Base-by-base conservation (phyloP, 371 early-diverging fungal species). In the Apophysomyces ossiformis region DNA sequence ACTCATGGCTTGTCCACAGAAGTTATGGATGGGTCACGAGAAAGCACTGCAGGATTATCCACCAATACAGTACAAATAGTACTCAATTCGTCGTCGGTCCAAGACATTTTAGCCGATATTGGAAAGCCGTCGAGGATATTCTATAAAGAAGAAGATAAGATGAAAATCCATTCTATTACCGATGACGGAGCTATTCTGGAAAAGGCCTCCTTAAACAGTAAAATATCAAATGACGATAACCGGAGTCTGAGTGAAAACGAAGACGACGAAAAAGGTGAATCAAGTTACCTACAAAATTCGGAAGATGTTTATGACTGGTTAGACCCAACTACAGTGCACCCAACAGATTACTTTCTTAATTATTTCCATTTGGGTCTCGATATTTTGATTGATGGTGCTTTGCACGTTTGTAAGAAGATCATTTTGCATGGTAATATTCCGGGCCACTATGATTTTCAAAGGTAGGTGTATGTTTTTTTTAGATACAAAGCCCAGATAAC, bases 351-450 rank as follows among this genome's bases (percentile, higher is more conserved):
- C 58, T 88, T 90, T 64, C 85, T 84, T 66, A 87, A 90, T 69
- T 91, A 91, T 60, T 91, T 91, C 70, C 84, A 86, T 54, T 58
- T 88, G 43, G 93, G 93, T 1, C 80, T 93, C 16, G 93, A 93
- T 70, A 73, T 92, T 39, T 68, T 92, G 13, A 86, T 93, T 65
- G 91, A 92, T 69, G 92, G 90, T 7, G 67, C 70, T 18, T 70
- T 77, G 2, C 92, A 93, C 69, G 76, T 83, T 5, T 87, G 90
- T 69, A 88, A 87, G 67, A 93, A 92, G 74, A 82, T 93, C 37
- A 73, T 92, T 7, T 72, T 92, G 61, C 92, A 93, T 70, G 84
- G 85, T n/a, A 93, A 93, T 67, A 69, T 87, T 0, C 89, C 89
- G 13, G 90, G 92, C 2, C 92, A 90, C 64, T 88, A 84, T 75